A percentile compares a stretch with the other conserved stretches of the same genome.
Evolutionary conservation across 2,329 filamentous ascomycete genomes (phyloP).

Genomic region (Calonectria pseudoturangicola): DNA sequence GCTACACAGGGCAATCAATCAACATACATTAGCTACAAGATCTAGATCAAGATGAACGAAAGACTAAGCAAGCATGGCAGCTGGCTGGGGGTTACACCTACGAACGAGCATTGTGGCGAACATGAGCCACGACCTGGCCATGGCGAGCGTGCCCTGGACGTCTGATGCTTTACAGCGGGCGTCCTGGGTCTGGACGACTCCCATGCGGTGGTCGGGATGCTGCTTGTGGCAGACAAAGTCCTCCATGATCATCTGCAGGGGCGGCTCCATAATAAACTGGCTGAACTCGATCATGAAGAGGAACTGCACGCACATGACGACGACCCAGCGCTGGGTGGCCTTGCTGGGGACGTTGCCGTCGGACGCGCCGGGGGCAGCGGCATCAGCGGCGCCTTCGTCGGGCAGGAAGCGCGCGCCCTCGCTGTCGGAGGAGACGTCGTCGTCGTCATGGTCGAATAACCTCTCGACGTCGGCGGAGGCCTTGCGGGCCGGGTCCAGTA

Average conservation of each 20-base stretch:
- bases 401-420: constrained; percentile 20
- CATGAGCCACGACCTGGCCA: constrained; percentile 68
- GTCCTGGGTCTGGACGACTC: constrained; percentile 57
- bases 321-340: constrained; percentile 11
- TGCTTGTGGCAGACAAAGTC: constrained; percentile 70
- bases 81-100: constrained; percentile 53
- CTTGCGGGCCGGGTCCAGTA: constrained; percentile 15
- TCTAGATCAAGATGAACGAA: too few relatives aligned
- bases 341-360: not conserved
- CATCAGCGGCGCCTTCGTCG: not conserved
- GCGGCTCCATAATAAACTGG: constrained; percentile 61
- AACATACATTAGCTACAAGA: not conserved
- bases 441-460: not conserved
- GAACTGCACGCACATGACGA: constrained; percentile 58
- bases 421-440: constrained; percentile 5
- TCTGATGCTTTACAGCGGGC: constrained; percentile 67
- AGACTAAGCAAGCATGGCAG: not conserved
- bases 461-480: constrained; percentile 13
- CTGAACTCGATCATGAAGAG: constrained; percentile 67
- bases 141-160: constrained; percentile 71
- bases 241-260: constrained; percentile 71
- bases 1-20: constrained; percentile 48
- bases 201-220: constrained; percentile 63
- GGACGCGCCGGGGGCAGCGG: constrained; percentile 2
- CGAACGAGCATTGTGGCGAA: constrained; percentile 68